Evolutionary conservation across 257 asterid species (phyloP), one percentile per base, ranked within the genome.

Genomic region (Verbena officinalis): DNA sequence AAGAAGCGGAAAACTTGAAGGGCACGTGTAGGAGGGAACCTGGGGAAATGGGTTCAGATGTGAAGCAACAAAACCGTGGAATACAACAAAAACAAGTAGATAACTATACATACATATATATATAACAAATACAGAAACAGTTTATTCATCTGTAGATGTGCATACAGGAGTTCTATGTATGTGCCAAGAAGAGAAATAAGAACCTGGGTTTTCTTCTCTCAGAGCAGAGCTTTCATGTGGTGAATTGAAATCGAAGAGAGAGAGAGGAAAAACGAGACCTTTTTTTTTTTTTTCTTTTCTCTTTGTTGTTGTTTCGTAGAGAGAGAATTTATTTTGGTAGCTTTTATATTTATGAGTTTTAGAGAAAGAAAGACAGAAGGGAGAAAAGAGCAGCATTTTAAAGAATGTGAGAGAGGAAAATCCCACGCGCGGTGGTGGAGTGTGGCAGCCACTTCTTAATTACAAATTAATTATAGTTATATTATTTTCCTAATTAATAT

Each of bases 31-130:
- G 48, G 62, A 60, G 55, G 23, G 59, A 70, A 68, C 72, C 42
- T 72, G 64, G 72, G 72, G 21, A 74, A 67, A 71, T 58, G 78
- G 81, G 70, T 71, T 63, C 58, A 68, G 80, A 74, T 70, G 77
- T 67, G 74, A 55, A 71, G 73, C 68, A 67, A 62, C 62, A 74
- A 68, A 71, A 71, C 75, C 80, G 72, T 69, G 60, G 67, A 68
- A 70, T 62, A 78, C 59, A 69, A 44, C 27, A 61, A 57, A 63
- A 9, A 57, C 5, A 21, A 46, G 34, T 46, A 46, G 17, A 65
- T 7, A 52, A 31, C 62, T 11, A 70, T 55, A 38, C 33, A 57
- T 46, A 55, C 64, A 36, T 9, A 27, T 5, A 50, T 49, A 59
- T 42, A 53, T 7, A 55, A 58, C 13, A 50, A 36, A 51, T 50